Evolutionary conservation across 2,329 filamentous ascomycete genomes (phyloP).

Genomic region (Hawksworthiomyces lignivorus): DNA sequence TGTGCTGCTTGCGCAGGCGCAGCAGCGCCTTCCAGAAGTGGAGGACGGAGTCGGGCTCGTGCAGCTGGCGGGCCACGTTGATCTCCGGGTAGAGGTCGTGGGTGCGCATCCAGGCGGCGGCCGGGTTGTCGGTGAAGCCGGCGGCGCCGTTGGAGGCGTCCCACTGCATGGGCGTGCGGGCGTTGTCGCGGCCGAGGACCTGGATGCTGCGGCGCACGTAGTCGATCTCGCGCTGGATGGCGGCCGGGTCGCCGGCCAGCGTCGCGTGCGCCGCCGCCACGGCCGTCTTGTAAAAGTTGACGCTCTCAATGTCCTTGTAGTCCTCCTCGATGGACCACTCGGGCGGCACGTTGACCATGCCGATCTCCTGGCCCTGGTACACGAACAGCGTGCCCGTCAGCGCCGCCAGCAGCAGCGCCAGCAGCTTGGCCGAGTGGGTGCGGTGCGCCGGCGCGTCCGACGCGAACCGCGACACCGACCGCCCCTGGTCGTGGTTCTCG

Average conservation of each 20-base stretch:
- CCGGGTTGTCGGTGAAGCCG: conserved; percentile 49
- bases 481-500: conserved; percentile 57
- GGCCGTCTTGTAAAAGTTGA: conserved; percentile 36
- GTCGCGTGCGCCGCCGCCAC: conserved; percentile 16
- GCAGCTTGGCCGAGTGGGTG: conserved; percentile 41
- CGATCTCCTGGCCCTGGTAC: conserved; percentile 56
- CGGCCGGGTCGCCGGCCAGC: conserved; percentile 24
- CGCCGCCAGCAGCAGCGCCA: conserved; percentile 39
- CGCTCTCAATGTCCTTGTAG: conserved; percentile 41
- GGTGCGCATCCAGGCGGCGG: conserved; percentile 51
- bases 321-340: conserved; percentile 38
- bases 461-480: conserved; percentile 46
- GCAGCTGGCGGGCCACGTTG: conserved; percentile 46
- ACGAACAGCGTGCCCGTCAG: conserved; percentile 48
- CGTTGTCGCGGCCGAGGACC: conserved; percentile 56
- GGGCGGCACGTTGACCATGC: conserved; percentile 46
- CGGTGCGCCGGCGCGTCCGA: conserved; percentile 36
- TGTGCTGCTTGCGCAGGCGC: conserved; percentile 44
- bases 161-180: conserved; percentile 65
- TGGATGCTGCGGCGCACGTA: conserved; percentile 46
- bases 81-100: conserved; percentile 48
- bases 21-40: conserved; percentile 55
- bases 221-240: conserved; percentile 33
- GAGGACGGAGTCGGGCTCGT: conserved; percentile 40
- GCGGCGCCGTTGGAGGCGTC: conserved; percentile 39